phyloP scores from a whole-genome alignment of 106 monocot genomes.

The Ottelia alismoides region DNA sequence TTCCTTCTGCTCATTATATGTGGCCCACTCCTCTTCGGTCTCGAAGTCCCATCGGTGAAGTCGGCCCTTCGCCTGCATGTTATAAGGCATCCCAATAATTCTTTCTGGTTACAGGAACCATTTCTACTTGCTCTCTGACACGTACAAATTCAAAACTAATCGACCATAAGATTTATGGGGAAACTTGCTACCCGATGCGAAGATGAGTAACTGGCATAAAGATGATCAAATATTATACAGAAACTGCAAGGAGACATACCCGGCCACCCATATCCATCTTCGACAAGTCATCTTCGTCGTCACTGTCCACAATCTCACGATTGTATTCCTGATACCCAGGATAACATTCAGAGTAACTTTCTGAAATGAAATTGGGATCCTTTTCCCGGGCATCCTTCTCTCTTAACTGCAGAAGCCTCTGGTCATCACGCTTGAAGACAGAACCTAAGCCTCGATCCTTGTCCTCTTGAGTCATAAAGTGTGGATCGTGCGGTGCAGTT shows the following conservation, averaged over 20 bases:
- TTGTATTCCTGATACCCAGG: conserved; percentile 97
- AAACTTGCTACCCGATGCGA: no score
- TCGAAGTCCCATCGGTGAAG: conserved; percentile 98
- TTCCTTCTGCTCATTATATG: conserved; percentile 95
- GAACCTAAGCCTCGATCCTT: conserved; percentile 94
- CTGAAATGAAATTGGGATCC: conserved; percentile 95
- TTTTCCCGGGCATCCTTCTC: conserved; percentile 96
- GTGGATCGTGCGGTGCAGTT: conserved; percentile 46
- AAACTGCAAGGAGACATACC: no score
- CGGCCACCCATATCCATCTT: conserved; percentile 99
- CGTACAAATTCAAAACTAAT: no score
- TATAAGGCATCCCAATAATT: no score
- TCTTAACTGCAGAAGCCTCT: conserved; percentile 81
- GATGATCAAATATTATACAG: no score
- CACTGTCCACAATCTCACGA: conserved; percentile 78
- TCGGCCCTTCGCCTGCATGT: conserved; percentile 97
- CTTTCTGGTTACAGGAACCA: no score
- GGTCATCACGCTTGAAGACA: conserved; percentile 95
- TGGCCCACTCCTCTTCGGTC: conserved; percentile 97
- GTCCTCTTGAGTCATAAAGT: conserved; percentile 88
- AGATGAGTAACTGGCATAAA: no score
- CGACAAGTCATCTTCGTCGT: conserved; percentile 89
- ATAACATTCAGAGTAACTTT: conserved; percentile 98
- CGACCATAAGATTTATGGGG: no score
- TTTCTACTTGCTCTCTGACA: no score